Percentiles rank a stretch among this genome's conserved stretches.
Conservation (phyloP, 371 early-diverging fungal species). For the Mortierella sp. region DNA sequence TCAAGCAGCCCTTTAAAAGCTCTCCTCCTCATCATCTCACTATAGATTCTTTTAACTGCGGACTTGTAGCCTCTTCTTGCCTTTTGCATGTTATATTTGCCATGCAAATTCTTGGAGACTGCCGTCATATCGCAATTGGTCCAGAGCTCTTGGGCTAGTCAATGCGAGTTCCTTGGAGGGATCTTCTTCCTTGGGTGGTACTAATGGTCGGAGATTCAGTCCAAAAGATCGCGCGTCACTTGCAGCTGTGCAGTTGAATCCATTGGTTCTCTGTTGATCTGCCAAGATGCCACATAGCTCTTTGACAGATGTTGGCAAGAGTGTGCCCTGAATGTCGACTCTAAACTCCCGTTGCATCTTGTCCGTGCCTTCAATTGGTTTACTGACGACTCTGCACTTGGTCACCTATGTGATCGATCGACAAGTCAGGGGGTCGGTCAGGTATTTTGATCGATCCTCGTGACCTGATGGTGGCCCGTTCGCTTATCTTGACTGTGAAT, state of each 20-base stretch:
- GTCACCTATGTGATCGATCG: constrained; percentile 16
- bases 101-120: constrained; percentile 9
- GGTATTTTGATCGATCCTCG: not conserved
- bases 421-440: not conserved
- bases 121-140: constrained; percentile 27
- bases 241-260: constrained; percentile 15
- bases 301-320: constrained; percentile 24
- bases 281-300: constrained; percentile 15
- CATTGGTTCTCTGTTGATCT: constrained; percentile 11
- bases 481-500: too few relatives aligned
- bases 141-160: constrained; percentile 26
- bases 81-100: constrained; percentile 11
- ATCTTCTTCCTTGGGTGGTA: not conserved
- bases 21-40: not conserved
- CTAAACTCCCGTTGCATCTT: constrained; percentile 32
- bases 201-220: constrained; percentile 38
- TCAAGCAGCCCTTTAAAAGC: not conserved
- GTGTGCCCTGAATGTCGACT: constrained; percentile 35
- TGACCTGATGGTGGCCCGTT: too few relatives aligned
- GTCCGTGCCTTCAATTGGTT: constrained; percentile 27
- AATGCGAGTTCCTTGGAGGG: not conserved
- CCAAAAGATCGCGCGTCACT: constrained; percentile 44
- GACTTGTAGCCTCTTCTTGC: too few relatives aligned
- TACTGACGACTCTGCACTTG: constrained; percentile 37
- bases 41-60: too few relatives aligned